phyloP scores from a whole-genome alignment of 108 stramenopile genomes.

The Fragilariopsis cylindrus region DNA sequence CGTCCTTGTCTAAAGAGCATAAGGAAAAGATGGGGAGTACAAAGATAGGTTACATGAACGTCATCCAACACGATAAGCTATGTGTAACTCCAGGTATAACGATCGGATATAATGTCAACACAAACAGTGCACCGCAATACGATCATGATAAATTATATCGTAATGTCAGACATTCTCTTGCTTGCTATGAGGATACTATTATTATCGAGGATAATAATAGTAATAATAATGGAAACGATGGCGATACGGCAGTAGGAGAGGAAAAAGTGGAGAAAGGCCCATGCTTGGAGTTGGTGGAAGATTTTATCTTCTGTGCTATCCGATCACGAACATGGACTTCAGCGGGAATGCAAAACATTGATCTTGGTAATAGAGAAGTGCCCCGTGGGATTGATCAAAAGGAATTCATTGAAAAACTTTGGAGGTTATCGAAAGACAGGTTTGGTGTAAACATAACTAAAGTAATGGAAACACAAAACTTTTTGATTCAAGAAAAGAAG shows the following conservation, averaged over 20 bases:
- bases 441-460: conserved; percentile 17
- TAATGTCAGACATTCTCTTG: conserved; percentile 12
- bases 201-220: conserved; percentile 26
- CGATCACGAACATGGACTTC: conserved; percentile 77
- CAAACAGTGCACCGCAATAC: conserved; percentile 54
- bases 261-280: conserved; percentile 20
- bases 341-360: conserved; percentile 78
- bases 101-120: conserved; percentile 72
- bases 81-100: conserved; percentile 84
- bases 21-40: conserved; percentile 20
- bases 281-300: conserved; percentile 56
- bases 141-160: conserved; percentile 43
- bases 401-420: conserved; percentile 14
- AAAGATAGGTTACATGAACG: conserved; percentile 37
- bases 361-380: conserved; percentile 14
- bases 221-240: conserved; percentile 1
- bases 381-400: not conserved
- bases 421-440: conserved; percentile 22
- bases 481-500: conserved; percentile 15
- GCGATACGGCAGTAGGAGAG: conserved; percentile 6
- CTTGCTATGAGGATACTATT: conserved; percentile 21
- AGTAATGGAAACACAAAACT: conserved; percentile 30
- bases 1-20: not conserved
- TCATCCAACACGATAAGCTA: conserved; percentile 41
- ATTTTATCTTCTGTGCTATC: conserved; percentile 57